Conservation (phyloP, 2,329 filamentous ascomycete species). For the Coniochaeta pulveracea region DNA sequence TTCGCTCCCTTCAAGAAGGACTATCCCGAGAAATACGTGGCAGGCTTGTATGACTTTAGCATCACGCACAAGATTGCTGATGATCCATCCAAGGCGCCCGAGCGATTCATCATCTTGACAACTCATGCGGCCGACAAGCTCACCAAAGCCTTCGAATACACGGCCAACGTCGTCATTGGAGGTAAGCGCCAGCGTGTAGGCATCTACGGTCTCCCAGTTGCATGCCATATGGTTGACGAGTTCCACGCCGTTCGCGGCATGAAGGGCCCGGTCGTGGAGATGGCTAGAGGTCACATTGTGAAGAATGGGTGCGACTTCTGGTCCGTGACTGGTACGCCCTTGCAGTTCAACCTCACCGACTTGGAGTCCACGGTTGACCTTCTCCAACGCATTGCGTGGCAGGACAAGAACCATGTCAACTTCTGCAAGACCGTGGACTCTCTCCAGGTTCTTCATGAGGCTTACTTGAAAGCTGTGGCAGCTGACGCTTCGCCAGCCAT, state of each 20-base stretch:
- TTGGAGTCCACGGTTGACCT: constrained; percentile 8
- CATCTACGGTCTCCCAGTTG: constrained; percentile 12
- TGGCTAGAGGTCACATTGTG: constrained; percentile 9
- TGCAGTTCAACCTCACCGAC: constrained; percentile 9
- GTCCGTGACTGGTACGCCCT: constrained; percentile 13
- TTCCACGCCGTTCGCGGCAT: constrained; percentile 10
- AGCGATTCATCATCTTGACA: constrained; percentile 13
- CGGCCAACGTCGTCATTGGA: constrained; percentile 3
- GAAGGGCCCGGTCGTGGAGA: constrained; percentile 5
- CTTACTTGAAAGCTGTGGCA: constrained; percentile 10
- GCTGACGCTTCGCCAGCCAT: constrained; percentile 9
- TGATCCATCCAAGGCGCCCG: constrained; percentile 11
- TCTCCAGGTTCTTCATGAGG: constrained; percentile 9
- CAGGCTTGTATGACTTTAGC: constrained; percentile 5
- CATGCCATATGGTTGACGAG: constrained; percentile 14
- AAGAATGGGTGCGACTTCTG: constrained; percentile 11
- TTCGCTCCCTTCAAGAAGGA: constrained; percentile 7
- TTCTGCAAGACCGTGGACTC: constrained; percentile 6
- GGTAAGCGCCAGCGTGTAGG: constrained; percentile 5
- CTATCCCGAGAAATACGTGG: constrained; percentile 6
- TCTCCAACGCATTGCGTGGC: constrained; percentile 10
- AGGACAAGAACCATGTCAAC: constrained; percentile 6
- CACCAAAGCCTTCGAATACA: constrained; percentile 10
- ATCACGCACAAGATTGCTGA: constrained; percentile 7
- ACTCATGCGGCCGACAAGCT: constrained; percentile 10